Conservation (phyloP, 2,329 filamentous ascomycete species). For the Didymella exigua region DNA sequence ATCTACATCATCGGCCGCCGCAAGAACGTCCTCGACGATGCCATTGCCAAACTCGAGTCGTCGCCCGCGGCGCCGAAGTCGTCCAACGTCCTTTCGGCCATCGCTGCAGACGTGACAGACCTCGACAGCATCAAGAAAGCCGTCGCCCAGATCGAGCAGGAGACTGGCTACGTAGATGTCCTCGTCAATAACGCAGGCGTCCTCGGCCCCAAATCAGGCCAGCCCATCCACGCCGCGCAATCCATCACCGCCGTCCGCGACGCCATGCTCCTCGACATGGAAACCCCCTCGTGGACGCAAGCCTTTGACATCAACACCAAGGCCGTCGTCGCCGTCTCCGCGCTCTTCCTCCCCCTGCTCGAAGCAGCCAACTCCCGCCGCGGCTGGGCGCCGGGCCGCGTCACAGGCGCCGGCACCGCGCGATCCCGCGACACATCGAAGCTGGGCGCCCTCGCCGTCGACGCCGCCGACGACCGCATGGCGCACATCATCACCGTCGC, state of each 20-base stretch:
- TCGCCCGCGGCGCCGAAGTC: conserved; percentile 37
- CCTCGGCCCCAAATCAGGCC: conserved; percentile 51
- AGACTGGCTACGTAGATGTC: conserved; percentile 57
- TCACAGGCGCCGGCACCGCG: conserved; percentile 33
- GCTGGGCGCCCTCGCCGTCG: conserved; percentile 25
- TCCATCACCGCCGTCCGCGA: conserved; percentile 53
- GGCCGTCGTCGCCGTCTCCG: conserved; percentile 52
- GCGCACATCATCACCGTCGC: conserved; percentile 56
- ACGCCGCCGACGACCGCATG: conserved; percentile 46
- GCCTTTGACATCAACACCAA: conserved; percentile 54
- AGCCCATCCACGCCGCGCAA: conserved; percentile 50
- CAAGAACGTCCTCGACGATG: conserved; percentile 48
- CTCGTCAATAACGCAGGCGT: conserved; percentile 60
- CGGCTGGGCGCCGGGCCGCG: conserved; percentile 46
- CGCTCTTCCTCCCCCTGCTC: conserved; percentile 54
- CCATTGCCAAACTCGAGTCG: conserved; percentile 43
- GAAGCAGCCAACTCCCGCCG: conserved; percentile 53
- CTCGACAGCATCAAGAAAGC: conserved; percentile 50
- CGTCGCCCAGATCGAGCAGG: conserved; percentile 50
- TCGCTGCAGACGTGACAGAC: conserved; percentile 53
- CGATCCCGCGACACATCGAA: conserved; percentile 31
- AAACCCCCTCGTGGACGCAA: conserved; percentile 42
- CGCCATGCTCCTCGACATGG: conserved; percentile 41
- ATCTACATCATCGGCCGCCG: conserved; percentile 55
- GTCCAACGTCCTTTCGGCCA: conserved; percentile 43